Evolutionary conservation across 202 grass and related monocot genomes (phyloP), one percentile per base, ranked within the genome.

Genomic region (Dendrocalamus latiflorus): DNA sequence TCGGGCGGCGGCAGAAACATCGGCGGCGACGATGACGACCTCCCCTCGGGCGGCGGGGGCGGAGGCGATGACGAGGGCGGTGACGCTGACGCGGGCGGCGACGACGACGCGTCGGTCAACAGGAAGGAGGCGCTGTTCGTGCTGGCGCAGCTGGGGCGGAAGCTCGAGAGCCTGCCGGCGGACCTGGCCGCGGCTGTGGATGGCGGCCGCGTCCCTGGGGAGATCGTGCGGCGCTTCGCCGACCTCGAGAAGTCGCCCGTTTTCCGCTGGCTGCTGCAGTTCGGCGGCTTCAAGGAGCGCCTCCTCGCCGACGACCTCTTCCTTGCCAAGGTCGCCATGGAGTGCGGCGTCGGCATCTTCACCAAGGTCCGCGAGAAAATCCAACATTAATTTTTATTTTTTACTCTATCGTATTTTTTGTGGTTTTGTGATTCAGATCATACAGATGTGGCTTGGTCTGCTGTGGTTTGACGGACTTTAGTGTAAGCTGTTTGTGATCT

Each of bases 131-230:
- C 91, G 65, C 48, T 95, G 85, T 89, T 98, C 48, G 89, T 90
- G 61, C 86, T 98, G 30, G 83, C 91, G 78, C 85, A 90, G 86
- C 89, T 93, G n/a, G 96, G 91, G 12, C 76, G 91, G 68, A 80
- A 88, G 62, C 81, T 98, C 87, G 96, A 98, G 77, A 95, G 80
- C 91, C 80, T 98, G 0, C 96, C 96, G 0, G 76, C 78, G 16
- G 93, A 98, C 76, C 88, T 98, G 65, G 93, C 92, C 6, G 92
- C 87, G 12, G 93, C 96, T 63, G 83, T n/a, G n/a, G n/a, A n/a
- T 95, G 85, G 78, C 36, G 96, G 96, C 49, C 84, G 76, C 73
- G 73, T 98, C 25, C 91, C 91, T 1, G n/a, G 89, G 81, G 89
- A 80, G 69, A 98, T 98, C 74, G 81, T 98, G 18, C 85, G 50